phyloP scores from a whole-genome alignment of 345 rosid genomes.

The Populus nigra region DNA sequence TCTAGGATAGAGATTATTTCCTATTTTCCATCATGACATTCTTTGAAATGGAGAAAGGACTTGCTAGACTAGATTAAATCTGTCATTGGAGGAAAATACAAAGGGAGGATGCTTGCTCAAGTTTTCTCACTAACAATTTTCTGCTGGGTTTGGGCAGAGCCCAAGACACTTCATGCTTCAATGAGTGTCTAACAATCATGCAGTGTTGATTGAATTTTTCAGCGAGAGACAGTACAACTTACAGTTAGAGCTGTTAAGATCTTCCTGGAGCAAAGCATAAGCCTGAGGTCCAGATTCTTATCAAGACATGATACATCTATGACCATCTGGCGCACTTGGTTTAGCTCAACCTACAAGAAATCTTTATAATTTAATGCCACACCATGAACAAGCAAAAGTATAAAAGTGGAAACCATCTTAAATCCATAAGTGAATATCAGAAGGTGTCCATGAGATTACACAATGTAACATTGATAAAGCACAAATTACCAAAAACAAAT shows the following conservation, averaged over 20 bases:
- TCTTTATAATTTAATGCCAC: background rate
- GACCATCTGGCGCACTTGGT: constrained; percentile 47
- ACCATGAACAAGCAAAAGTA: background rate
- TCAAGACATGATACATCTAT: constrained; percentile 56
- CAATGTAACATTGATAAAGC: no score
- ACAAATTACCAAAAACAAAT: background rate
- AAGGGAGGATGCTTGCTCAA: no score
- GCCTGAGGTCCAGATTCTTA: constrained; percentile 66
- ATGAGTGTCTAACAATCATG: no score
- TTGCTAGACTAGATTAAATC: no score
- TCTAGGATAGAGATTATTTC: no score
- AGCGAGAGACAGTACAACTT: constrained; percentile 15
- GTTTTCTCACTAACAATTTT: no score
- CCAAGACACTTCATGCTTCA: no score
- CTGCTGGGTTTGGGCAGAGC: no score
- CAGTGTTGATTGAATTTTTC: no score
- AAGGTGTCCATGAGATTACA: background rate
- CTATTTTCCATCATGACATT: no score
- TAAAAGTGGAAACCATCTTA: background rate
- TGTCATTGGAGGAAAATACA: no score
- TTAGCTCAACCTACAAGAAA: constrained; percentile 42
- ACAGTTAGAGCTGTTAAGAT: constrained; percentile 38
- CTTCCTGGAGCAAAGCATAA: constrained; percentile 49
- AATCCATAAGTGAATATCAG: background rate
- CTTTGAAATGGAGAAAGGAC: no score